Evolutionary conservation across 805 yeast species (phyloP), one percentile per base, ranked within the genome.

Genomic region (Ogataea paraovalis): DNA sequence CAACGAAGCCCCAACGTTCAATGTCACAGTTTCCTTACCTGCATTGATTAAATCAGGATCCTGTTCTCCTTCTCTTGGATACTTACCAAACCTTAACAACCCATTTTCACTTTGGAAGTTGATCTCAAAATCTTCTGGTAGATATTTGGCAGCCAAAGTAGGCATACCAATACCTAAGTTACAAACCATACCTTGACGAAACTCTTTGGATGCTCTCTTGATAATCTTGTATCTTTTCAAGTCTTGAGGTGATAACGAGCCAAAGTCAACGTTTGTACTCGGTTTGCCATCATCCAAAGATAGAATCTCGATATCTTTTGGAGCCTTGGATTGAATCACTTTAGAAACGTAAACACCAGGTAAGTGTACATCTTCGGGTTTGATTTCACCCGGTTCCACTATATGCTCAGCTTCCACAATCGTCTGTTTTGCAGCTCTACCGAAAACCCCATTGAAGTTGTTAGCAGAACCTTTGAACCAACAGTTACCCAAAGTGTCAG

Each of bases 121-220:
- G 32, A 75, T 75, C 27, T 64, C 61, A 25, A 70, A 60, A 9
- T 54, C 66, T 10, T 52, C 50, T 13, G 72, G 69, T 32, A 75
- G 56, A 54, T 59, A 73, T 47, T 57, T 66, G 12, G 78, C 75
- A 5, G 76, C 74, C 45, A 75, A 58, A 1, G 78, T 75, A 6
- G 79, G 80, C 66, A 75, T 64, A n/a, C 80, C 80, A 18, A 74
- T 72, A 14, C 80, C 80, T 39, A 74, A 61, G 51, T 75, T 75
- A 46, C 71, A 78, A 42, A 66, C 69, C 47, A 63, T 56, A 12
- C 78, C 77, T 50, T 69, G 66, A 27, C 57, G 53, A 54, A 75
- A 74, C 58, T 75, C 80, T 55, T 68, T 59, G 1, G 79, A 71
- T 2, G 76, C 77, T 27, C 80, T 65, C 44, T 60, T 61, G 25